phyloP scores from a whole-genome alignment of 495 filamentous ascomycete genomes.

The Haplographium delicatum region DNA sequence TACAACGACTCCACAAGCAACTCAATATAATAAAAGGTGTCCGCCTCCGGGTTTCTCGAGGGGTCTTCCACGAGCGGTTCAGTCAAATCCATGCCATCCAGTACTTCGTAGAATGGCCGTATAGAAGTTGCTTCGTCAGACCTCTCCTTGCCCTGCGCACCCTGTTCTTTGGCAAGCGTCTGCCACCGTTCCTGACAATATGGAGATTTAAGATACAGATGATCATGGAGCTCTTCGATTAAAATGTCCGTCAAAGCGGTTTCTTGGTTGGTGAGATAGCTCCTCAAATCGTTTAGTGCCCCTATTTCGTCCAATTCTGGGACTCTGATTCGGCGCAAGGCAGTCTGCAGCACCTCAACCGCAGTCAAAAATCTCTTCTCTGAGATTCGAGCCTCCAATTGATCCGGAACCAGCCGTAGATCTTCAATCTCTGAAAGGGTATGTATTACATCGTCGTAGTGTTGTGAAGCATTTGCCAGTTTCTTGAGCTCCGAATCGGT shows the following conservation, averaged over 20 bases:
- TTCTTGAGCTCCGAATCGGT: slow-evolving; percentile 91
- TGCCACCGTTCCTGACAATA: slow-evolving; percentile 97
- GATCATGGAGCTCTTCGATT: slow-evolving; percentile 93
- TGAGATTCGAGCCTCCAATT: slow-evolving; percentile 85
- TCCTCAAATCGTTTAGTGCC: slow-evolving; percentile 76
- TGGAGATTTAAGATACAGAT: slow-evolving; percentile 93
- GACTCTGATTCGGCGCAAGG: slow-evolving; percentile 70
- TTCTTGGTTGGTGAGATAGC: slow-evolving; percentile 91
- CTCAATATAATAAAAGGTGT: slow-evolving; percentile 89
- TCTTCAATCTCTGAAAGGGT: slow-evolving; percentile 80
- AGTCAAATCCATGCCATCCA: slow-evolving; percentile 69
- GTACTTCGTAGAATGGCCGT: slow-evolving; percentile 65
- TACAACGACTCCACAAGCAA: slow-evolving; percentile 85
- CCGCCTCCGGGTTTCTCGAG: slow-evolving; percentile 87
- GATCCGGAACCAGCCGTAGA: slow-evolving; percentile 84
- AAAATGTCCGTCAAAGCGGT: slow-evolving; percentile 85
- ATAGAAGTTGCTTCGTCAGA: slow-evolving; percentile 28
- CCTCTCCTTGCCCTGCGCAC: slow-evolving; percentile 42
- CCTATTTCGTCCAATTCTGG: slow-evolving; percentile 91
- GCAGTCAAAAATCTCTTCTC: slow-evolving; percentile 94
- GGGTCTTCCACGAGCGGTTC: slow-evolving; percentile 73
- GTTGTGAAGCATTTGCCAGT: slow-evolving; percentile 76
- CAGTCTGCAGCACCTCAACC: slow-evolving; percentile 86
- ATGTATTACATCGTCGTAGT: slow-evolving; percentile 87
- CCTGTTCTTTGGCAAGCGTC: slow-evolving; percentile 47